Conservation (phyloP, 2,329 filamentous ascomycete species). For the Teratosphaeria zuluensis region DNA sequence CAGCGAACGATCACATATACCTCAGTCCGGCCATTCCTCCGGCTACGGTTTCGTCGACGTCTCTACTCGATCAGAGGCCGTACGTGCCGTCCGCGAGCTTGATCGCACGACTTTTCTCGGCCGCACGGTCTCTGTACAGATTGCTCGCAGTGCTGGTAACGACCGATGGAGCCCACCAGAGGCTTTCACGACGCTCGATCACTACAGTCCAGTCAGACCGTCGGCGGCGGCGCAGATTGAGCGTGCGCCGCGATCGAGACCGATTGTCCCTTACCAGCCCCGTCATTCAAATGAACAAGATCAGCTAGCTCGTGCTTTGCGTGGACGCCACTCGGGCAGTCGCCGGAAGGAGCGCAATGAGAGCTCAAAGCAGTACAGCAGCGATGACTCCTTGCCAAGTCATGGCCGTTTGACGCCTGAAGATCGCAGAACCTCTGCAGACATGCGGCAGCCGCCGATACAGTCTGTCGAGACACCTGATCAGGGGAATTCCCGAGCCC, state of each 20-base stretch:
- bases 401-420: background rate
- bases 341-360: background rate
- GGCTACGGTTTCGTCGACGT: slow-evolving; percentile 99
- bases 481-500: background rate
- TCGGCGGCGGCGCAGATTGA: background rate
- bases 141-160: slow-evolving; percentile 85
- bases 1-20: slow-evolving; percentile 97
- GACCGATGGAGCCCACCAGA: background rate
- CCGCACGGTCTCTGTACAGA: slow-evolving; percentile 97
- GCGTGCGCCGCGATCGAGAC: background rate
- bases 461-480: background rate
- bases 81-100: slow-evolving; percentile 88
- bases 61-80: slow-evolving; percentile 84
- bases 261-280: background rate
- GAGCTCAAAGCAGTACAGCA: background rate
- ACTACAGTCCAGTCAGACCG: background rate
- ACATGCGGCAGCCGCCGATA: background rate
- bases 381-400: background rate
- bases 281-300: background rate
- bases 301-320: background rate
- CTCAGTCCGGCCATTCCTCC: slow-evolving; percentile 93
- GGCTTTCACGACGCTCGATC: background rate
- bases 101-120: slow-evolving; percentile 96
- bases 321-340: background rate
- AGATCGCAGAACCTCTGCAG: background rate